phyloP scores from a whole-genome alignment of 2,329 filamentous ascomycete genomes.

The Berkeleyomyces basicola region DNA sequence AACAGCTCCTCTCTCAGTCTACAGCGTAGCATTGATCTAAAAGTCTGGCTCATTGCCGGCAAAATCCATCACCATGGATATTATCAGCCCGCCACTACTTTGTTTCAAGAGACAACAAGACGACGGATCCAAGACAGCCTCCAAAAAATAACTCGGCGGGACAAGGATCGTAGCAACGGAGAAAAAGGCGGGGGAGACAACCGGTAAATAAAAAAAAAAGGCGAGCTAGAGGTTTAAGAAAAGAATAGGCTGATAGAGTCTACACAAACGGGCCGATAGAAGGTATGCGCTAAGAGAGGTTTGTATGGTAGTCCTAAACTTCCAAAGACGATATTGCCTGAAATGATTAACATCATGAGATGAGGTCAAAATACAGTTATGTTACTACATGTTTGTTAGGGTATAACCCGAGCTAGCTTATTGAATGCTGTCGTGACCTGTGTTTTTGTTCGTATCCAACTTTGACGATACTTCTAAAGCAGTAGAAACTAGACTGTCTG shows the following conservation, averaged over 20 bases:
- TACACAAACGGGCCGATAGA: constrained; percentile 6
- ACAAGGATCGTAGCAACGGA: background rate
- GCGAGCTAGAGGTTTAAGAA: background rate
- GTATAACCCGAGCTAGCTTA: too few species aligned
- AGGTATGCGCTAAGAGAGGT: background rate
- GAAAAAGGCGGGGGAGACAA: background rate
- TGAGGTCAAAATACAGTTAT: too few species aligned
- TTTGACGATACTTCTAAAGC: too few species aligned
- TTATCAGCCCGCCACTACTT: background rate
- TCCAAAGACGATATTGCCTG: too few species aligned
- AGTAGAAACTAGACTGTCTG: too few species aligned
- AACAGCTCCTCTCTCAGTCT: background rate
- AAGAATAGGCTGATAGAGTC: background rate
- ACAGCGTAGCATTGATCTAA: background rate
- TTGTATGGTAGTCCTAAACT: background rate
- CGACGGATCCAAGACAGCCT: background rate
- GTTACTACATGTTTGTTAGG: too few species aligned
- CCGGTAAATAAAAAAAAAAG: background rate
- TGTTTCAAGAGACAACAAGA: background rate
- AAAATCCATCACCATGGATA: background rate
- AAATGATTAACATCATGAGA: too few species aligned
- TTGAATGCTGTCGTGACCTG: too few species aligned
- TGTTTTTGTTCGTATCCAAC: too few species aligned
- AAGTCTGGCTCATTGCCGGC: background rate
- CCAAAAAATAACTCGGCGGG: background rate